Evolutionary conservation across 352 stramenopile genomes (phyloP), one percentile per base, ranked within the genome.

Genomic region (Globisporangium radiosum): DNA sequence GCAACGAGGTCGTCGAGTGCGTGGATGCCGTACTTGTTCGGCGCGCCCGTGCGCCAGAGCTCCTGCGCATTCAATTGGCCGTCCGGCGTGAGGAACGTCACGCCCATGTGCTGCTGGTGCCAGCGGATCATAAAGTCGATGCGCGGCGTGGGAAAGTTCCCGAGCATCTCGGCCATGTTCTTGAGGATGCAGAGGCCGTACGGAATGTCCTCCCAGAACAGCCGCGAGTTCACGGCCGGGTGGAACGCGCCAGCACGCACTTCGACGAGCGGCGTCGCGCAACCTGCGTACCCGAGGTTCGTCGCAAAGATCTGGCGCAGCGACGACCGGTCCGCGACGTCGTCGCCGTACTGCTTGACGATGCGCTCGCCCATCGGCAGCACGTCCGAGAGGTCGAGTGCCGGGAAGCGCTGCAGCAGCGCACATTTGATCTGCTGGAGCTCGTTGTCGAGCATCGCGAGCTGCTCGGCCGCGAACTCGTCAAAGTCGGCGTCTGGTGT

Each of bases 91-190:
- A 97, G 65, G 73, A 96, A 97, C 47, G 84, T 76, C 47, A 96
- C 82, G 49, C 71, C 81, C 90, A 97, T 97, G 73, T 86, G 76
- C 68, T 92, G 81, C 77, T 97, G 90, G 73, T 97, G 89, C 90
- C 90, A 97, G 51, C 88, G 83, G 68, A 97, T 97, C 77, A 97
- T 95, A 53, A 96, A 96, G 75, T 97, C 87, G 44, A 97, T 96
- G 55, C 86, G 86, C 11, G 90, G 90, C 52, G 88, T 97, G 9
- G 90, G 90, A 63, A 97, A 96, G 70, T 97, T 97, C 64, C 88
- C 90, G 54, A 95, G 75, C 78, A 95, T 90, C 76, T 96, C 86
- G 19, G 88, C 90, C 75, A 97, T 94, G 73, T 95, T 96, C 72
- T 97, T 97, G 49, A 97, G 74, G 64, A 97, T 97, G 75, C 86